Base-by-base conservation (phyloP, 1,284 basidiomycete species). In the Testicularia cyperi region DNA sequence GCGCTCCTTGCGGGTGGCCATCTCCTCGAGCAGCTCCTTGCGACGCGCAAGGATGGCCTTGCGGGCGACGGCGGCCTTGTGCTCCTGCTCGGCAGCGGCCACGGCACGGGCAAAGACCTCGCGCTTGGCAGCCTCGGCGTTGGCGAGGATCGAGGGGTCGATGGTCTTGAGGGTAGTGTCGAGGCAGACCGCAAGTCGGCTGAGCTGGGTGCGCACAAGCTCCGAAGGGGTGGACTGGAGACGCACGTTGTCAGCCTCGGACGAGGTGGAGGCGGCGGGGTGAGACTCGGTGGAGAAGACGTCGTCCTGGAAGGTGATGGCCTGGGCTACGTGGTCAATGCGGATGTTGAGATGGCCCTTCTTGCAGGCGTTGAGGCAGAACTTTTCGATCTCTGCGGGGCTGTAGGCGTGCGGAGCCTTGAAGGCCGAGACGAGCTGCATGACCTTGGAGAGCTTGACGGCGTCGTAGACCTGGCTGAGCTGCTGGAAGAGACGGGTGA, bases 401-500 rank as follows among this genome's bases (percentile, higher is more conserved):
- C 63, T 56, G 68, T 75, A 75, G 56, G 57, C 51, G 62, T 70
- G 55, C 14, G 72, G 72, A 30, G 65, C 70, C 56, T 75, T 67
- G 65, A 76, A 74, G 14, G 72, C 62, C 2, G 65, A 66, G 32
- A 76, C 71, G 35, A 76, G 72, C 46, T 73, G 54, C 65, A 76
- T 70, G 28, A 75, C 63, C 45, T 68, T 62, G 43, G 55, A 49
- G 13, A 76, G 65, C 69, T 86, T 87, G 80, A 98, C 86, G 9
- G 87, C 86, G 37, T 88, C 88, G 79, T 98, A 97, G 15, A 98
- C 88, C 77, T 97, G 88, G 6, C 90, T 88, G 42, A 97, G 86
- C 78, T 95, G 90, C 44, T 87, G 87, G 67, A 98, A 86, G n/a
- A 98, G 83, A 26, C 92, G 87, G 5, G 91, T 92, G 56, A 97